Evolutionary conservation across 768 basidiomycete species (phyloP), one percentile per base, ranked within the genome.

Genomic region (Macrolepiota fuliginosa): DNA sequence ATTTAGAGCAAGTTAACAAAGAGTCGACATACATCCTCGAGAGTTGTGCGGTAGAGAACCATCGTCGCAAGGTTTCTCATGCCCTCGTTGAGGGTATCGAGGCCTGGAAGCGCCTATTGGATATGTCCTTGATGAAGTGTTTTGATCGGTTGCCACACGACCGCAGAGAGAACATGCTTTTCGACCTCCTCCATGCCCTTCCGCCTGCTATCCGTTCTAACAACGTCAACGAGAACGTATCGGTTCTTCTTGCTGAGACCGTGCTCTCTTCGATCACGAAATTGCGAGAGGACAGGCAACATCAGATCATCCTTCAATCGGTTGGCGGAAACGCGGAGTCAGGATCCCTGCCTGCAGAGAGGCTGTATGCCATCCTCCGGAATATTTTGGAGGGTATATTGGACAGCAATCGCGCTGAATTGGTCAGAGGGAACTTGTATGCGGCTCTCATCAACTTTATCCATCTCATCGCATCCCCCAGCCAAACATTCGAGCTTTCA

Each of bases 361-460:
- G 93, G 37, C 76, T 98, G 12, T 86, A 85, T 63, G 76, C 83
- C 1, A 84, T 96, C 47, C 79, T 98, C 11, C 85, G 88, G 47
- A 85, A 80, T 64, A 78, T 94, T 29, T 71, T 97, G 56, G 87
- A 92, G 56, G 89, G 88, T 52, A 83, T 95, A 58, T 68, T 89
- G 61, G 87, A 90, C 63, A 88, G 83, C 62, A 91, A 89, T 62
- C 88, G 87, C 12, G 83, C 90, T 27, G 94, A 96, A 69, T 79
- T 92, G 54, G 90, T 95, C 17, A 89, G 96, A 25, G 96, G 96
- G 6, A 98, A 98, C 70, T 79, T 98, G n/a, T 98, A 96, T 72
- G 93, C 94, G 3, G 80, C 92, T 4, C 77, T 98, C 61, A 86
- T 93, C 75, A 96, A 96, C 73, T 96, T 94, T 69, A 76, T 96